Base-by-base conservation (phyloP, 2,329 filamentous ascomycete genomes). In the Akanthomyces uredinophilus region DNA sequence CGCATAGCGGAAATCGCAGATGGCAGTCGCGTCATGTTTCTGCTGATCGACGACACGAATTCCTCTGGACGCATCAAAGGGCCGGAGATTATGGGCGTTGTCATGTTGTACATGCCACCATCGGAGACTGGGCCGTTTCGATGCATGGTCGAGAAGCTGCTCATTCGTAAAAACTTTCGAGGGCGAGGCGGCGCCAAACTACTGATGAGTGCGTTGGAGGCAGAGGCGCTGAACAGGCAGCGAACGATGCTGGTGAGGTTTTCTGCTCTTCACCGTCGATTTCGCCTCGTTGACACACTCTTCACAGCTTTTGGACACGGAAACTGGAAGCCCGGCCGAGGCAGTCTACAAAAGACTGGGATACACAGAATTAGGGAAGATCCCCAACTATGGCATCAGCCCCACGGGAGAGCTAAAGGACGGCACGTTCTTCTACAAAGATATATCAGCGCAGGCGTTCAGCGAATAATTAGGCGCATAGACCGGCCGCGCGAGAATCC, bases 401-500 rank as follows among this genome's bases (percentile, higher is more conserved):
- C 81, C 81, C 20, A 75, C 75, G 13, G 78, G 81, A 29, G 78
- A 77, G 50, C 70, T 82, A 60, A 79, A 77, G 65, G 80, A 81
- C 64, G 80, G 79, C 58, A 78, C 80, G 0, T 83, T 86, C 66
- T 84, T 86, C 67, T 87, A 86, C 71, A 87, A 87, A 72, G 78
- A 83, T 62, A 72, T 87, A 22, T 55, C 59, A 32, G 24, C 18
- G 16, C 59, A 55, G 24, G 51, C 32, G n/a, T 55, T 50, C 24
- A 49, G 16, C 18, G 50, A 53, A 47, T 61, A 39, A 35, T 35
- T 35, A 8, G 39, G 27, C 13, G 24, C n/a, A 43, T 20, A 11
- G 16, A 2, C 3, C 20, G 53, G 8, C 41, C 18, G 6, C 41
- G 24, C 24, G 7, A 22, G n/a, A 51, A 35, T 11, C 20, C 20